Base-by-base conservation (phyloP, 2,329 filamentous ascomycete species). In the Ambrosiella beaveri region DNA sequence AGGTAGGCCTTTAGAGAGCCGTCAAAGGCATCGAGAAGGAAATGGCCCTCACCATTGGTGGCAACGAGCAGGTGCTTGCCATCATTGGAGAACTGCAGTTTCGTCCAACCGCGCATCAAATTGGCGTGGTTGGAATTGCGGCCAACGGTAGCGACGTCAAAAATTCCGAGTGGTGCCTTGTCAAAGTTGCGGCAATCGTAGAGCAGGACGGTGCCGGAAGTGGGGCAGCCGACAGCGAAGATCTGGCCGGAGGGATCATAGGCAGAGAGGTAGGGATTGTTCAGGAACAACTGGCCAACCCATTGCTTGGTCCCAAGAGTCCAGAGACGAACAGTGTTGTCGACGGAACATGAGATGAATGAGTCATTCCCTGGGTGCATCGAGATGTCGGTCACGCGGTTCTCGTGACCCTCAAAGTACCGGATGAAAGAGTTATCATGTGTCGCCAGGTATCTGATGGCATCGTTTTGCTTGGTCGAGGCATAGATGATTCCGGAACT, bases 401-500 rank as follows among this genome's bases (percentile, higher is more conserved):
- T 84, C 47, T 86, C 85, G 69, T 98, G 93, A 54, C 91, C 93
- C 61, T 87, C 84, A 68, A 97, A 98, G 71, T 98, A 98, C 62
- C 93, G 86, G 62, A 97, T 86, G 69, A 95, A 98, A 60, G 85
- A 86, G 72, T 97, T 96, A 70, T 97, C 93, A 70, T 98, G 93
- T 11, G 85, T 95, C 59, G 81, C 94, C 62, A 89, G 85, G 71
- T 86, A 96, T 68, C 82, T 84, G 63, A 86, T 94, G 65, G 81
- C 89, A 73, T 91, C 80, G 66, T 98, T 94, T 65, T 94, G 82
- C 68, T 95, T 96, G 11, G 93, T 98, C 68, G 88, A 95, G 56
- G 93, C 90, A 66, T 97, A 96, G 61, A 98, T 83, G 66, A 98
- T 88, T 68, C 88, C 90, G 19, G 88, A 88, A 63, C 84, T 84